Base-by-base conservation (phyloP, 2,329 filamentous ascomycete genomes). In the Cryoendolithus antarcticus region DNA sequence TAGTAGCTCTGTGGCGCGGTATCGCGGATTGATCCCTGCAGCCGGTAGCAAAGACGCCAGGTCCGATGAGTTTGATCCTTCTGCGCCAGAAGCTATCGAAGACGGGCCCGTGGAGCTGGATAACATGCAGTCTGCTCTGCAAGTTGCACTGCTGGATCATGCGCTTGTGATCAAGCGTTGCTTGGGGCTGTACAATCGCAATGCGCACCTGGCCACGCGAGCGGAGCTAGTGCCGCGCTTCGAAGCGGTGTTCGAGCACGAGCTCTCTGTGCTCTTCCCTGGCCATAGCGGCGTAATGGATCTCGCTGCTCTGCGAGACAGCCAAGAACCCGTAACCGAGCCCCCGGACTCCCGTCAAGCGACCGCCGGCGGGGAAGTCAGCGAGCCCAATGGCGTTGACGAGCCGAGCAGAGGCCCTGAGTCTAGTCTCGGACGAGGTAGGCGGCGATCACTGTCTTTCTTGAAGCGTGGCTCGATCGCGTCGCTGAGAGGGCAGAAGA, bases 141-240 rank as follows among this genome's bases (percentile, higher is more conserved):
- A 81, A 54, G 82, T 88, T 58, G 83, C 86, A 1, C 70, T 96
- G 24, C 73, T 93, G 32, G 89, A 96, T 53, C 88, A 96, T 59
- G 85, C 86, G 2, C 73, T 93, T 43, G 80, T 85, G 59, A 77
- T 96, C 51, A 86, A 89, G 64, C 78, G 85, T 47, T 89, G 85
- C 52, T 62, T 96, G 6, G 46, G 69, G 69, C 59, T 71, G 72
- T 42, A 76, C 73, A 59, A 77, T 70, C 64, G 72, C 61, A 30
- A 76, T 74, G 59, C 75, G 67, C 59, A 70, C 64, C 60, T 76
- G 74, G 58, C 67, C 61, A 50, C 66, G 62, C 45, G 46, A 19
- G 43, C 44, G 6, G 45, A 55, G 49, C 54, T 56, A 9, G 38
- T 49, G 2, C 43, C 46, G 6, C 40, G 63, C 10, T 69, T 70